A percentile compares a stretch with the other conserved stretches of the same genome.
These are phyloP conservation scores for Exophiala aquamarina DNA, from an alignment of 2,329 filamentous ascomycete species.

Conservation along the genomic window DNA sequence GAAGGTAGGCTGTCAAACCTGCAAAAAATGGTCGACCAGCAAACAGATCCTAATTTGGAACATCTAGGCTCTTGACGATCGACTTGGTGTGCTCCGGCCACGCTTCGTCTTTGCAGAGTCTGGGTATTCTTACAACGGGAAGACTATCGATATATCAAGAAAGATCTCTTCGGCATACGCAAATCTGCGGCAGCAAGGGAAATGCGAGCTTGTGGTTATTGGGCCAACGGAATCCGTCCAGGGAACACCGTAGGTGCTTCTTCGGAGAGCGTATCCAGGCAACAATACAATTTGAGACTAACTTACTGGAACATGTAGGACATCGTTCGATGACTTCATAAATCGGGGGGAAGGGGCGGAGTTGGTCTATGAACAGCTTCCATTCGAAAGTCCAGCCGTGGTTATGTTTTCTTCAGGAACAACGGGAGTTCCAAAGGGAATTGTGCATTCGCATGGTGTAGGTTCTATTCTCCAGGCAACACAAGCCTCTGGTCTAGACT, in stretches of 20 bases:
- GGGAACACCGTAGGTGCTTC: too few species aligned
- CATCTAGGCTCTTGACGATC: conserved; percentile 47
- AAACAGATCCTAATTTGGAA: conserved; percentile 29
- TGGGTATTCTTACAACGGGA: conserved; percentile 74
- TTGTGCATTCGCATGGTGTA: not conserved
- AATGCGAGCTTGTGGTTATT: conserved; percentile 64
- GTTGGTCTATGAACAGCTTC: not conserved
- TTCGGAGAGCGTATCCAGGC: too few species aligned
- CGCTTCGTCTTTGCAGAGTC: conserved; percentile 80
- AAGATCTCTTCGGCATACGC: conserved; percentile 69
- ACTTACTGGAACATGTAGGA: conserved; percentile 13
- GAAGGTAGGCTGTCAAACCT: conserved; percentile 35
- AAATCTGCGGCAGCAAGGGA: conserved; percentile 59
- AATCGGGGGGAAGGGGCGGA: not conserved
- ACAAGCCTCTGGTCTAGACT: too few species aligned
- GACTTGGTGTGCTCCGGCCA: conserved; percentile 71
- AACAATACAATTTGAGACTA: too few species aligned
- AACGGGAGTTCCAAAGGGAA: not conserved
- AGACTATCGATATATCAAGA: conserved; percentile 65
- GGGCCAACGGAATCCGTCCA: conserved; percentile 48
- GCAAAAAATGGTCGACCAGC: not conserved
- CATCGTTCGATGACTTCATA: not conserved
- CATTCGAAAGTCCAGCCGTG: not conserved
- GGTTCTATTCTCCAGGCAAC: too few species aligned
- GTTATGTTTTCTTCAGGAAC: not conserved